Percentiles rank a stretch among this genome's conserved stretches.
Conservation (phyloP, 2,329 filamentous ascomycete genomes). For the Aspergillus intermedius region DNA sequence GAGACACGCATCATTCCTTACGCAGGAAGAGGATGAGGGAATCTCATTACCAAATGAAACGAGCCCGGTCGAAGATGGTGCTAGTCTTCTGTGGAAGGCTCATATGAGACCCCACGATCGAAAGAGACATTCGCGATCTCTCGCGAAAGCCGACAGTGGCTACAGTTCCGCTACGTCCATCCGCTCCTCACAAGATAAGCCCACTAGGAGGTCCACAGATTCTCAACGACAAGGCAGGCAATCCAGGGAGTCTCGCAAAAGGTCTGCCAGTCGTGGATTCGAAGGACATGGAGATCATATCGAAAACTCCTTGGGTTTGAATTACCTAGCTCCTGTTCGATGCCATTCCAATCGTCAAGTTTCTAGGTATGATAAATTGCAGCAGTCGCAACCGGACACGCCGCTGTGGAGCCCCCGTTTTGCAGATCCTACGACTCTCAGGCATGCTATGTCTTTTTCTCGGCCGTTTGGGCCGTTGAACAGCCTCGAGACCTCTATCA, state of each 20-base stretch:
- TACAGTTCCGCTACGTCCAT: conserved; percentile 33
- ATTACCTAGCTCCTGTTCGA: conserved; percentile 9
- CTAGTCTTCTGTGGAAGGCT: conserved; percentile 9
- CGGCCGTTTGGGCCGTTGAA: conserved; percentile 11
- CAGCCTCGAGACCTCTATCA: conserved; percentile 3
- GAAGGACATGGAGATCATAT: conserved; percentile 4
- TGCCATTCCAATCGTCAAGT: conserved; percentile 16
- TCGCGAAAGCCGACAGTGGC: conserved; percentile 32
- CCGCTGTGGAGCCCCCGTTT: conserved; percentile 10
- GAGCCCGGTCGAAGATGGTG: conserved; percentile 5
- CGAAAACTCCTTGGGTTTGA: neutral
- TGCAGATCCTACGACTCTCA: neutral
- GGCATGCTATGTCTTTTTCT: conserved; percentile 2
- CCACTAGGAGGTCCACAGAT: conserved; percentile 19
- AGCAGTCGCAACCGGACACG: conserved; percentile 1
- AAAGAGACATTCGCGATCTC: conserved; percentile 16
- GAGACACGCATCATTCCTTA: conserved; percentile 7
- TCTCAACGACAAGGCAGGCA: conserved; percentile 16
- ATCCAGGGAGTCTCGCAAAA: neutral
- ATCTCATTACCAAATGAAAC: conserved; percentile 16
- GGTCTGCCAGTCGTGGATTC: neutral
- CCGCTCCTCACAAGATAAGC: conserved; percentile 20
- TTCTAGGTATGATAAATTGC: neutral
- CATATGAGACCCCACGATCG: conserved; percentile 6
- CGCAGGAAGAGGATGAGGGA: conserved; percentile 14